Evolutionary conservation across 768 basidiomycete species (phyloP).

Genomic region (Lactarius tabidus): DNA sequence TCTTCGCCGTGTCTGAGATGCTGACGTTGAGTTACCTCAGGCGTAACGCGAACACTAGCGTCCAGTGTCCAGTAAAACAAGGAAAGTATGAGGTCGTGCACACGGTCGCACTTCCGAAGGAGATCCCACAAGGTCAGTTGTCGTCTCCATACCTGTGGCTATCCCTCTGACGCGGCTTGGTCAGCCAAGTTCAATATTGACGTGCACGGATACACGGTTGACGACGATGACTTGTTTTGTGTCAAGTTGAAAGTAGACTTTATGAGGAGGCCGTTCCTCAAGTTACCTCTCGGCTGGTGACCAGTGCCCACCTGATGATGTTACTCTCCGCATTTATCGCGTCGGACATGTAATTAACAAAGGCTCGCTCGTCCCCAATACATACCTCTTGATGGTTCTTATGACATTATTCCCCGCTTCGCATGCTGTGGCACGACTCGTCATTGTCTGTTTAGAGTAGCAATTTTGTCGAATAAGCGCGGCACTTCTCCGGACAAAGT

Average conservation of each 20-base stretch:
- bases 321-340: neutral
- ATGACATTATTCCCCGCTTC: neutral
- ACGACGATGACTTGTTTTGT: conserved; percentile 77
- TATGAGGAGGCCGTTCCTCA: conserved; percentile 39
- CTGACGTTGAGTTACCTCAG: conserved; percentile 37
- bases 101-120: conserved; percentile 81
- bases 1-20: neutral
- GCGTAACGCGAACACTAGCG: conserved; percentile 62
- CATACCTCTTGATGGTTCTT: neutral
- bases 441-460: neutral
- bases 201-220: conserved; percentile 63
- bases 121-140: conserved; percentile 75
- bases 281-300: conserved; percentile 31
- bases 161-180: conserved; percentile 8
- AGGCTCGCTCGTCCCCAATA: neutral
- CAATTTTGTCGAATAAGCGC: neutral
- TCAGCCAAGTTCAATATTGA: conserved; percentile 80
- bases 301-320: conserved; percentile 24
- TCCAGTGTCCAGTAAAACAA: conserved; percentile 80
- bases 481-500: conserved; percentile 20
- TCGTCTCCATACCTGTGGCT: too few relatives aligned
- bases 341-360: neutral
- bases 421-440: neutral
- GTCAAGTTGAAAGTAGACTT: conserved; percentile 79
- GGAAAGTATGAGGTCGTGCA: conserved; percentile 74